A percentile compares a stretch with the other conserved stretches of the same genome.
phyloP scores from a whole-genome alignment of 345 rosid genomes.

The Pistacia vera region DNA sequence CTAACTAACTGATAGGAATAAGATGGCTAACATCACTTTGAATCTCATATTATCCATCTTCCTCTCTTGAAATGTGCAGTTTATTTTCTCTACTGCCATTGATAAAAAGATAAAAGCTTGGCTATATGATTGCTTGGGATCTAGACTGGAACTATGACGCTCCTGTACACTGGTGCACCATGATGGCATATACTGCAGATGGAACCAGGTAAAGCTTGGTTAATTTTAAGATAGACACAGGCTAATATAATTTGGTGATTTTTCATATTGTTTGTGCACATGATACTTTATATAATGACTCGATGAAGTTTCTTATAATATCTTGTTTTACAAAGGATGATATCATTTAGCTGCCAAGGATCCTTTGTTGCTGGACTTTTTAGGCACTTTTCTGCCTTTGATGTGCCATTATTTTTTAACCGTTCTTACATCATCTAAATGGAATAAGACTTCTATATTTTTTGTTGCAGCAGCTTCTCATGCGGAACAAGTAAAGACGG shows the following conservation, averaged over 20 bases:
- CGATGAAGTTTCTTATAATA: background rate
- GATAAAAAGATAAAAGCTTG: constrained; percentile 95
- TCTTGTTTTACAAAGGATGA: background rate
- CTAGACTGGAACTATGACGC: constrained; percentile 91
- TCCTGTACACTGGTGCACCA: constrained; percentile 75
- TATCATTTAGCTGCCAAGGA: background rate
- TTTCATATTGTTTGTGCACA: background rate
- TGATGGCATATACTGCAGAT: constrained; percentile 84
- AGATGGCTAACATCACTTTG: constrained; percentile 1
- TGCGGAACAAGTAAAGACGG: constrained; percentile 80
- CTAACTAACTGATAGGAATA: constrained; percentile 5
- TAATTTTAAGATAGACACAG: background rate
- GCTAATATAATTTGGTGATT: background rate
- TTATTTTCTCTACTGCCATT: constrained; percentile 83
- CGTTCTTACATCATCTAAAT: background rate
- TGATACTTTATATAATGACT: background rate
- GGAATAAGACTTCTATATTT: background rate
- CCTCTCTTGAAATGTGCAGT: constrained; percentile 40
- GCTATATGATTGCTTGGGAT: constrained; percentile 78
- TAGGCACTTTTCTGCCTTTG: constrained; percentile 3
- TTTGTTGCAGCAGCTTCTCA: constrained; percentile 50
- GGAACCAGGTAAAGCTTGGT: constrained; percentile 63
- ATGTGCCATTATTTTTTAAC: background rate
- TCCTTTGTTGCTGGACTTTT: background rate
- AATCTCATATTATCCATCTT: constrained; percentile 7